Conservation (phyloP, 208 protist species). For the Acanthamoeba lenticulata region DNA sequence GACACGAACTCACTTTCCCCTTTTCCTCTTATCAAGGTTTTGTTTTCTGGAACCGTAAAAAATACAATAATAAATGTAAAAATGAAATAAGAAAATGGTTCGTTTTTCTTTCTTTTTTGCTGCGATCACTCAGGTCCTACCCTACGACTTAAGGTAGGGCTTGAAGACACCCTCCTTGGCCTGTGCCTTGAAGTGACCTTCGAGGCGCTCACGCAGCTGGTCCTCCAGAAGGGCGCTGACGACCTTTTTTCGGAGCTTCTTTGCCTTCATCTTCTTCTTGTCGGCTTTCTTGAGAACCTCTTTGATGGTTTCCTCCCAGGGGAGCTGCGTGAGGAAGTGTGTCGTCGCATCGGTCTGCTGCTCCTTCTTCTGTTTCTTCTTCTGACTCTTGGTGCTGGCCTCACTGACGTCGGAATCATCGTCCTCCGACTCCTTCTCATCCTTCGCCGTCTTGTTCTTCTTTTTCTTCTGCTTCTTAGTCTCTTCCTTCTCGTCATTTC, state of each 20-base stretch:
- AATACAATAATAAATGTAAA: no score
- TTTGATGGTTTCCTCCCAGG: slow-evolving; percentile 21
- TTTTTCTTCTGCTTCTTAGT: not conserved
- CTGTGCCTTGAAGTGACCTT: not conserved
- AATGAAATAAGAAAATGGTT: no score
- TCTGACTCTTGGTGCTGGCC: not conserved
- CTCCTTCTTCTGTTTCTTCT: not conserved
- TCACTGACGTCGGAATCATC: not conserved
- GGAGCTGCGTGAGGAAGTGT: not conserved
- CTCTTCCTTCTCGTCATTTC: not conserved
- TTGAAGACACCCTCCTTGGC: not conserved
- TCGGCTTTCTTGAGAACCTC: not conserved
- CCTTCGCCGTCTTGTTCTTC: not conserved
- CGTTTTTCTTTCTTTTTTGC: no score
- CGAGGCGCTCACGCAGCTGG: not conserved
- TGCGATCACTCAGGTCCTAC: no score
- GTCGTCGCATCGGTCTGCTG: not conserved
- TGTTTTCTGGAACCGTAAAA: not conserved
- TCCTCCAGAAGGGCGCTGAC: not conserved
- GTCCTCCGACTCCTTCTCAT: not conserved
- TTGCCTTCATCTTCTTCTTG: slow-evolving; percentile 31
- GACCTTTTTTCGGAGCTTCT: slow-evolving; percentile 30
- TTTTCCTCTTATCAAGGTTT: no score
- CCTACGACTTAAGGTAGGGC: not conserved
- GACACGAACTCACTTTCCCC: no score